phyloP scores from a whole-genome alignment of 1,139 yeast species.

The Hanseniaspora gamundiae region DNA sequence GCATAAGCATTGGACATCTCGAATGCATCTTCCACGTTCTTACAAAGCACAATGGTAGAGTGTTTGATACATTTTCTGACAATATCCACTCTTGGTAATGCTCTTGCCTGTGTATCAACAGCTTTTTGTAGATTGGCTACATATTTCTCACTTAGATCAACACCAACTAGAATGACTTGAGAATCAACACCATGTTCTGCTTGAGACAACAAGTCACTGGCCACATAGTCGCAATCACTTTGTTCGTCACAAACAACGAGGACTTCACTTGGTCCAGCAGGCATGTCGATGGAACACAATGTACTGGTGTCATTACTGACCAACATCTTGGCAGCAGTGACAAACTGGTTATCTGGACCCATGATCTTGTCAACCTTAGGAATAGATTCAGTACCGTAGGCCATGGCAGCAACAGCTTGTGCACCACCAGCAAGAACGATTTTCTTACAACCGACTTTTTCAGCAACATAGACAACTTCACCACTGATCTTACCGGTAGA shows the following conservation, averaged over 20 bases:
- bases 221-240: constrained; percentile 92
- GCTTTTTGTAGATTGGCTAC: constrained; percentile 65
- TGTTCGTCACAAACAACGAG: constrained; percentile 77
- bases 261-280: constrained; percentile 98
- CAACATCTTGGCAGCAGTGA: constrained; percentile 97
- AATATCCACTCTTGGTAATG: constrained; percentile 87
- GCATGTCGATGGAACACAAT: constrained; percentile 94
- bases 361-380: constrained; percentile 92
- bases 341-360: constrained; percentile 99
- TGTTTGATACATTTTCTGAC: constrained; percentile 87
- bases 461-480: constrained; percentile 95
- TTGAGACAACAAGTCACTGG: constrained; percentile 87
- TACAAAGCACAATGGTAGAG: constrained; percentile 66
- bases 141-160: constrained; percentile 48
- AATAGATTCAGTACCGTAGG: constrained; percentile 87
- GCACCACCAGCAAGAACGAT: constrained; percentile 98
- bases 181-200: constrained; percentile 99
- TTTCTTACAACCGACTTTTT: constrained; percentile 80
- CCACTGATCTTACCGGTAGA: constrained; percentile 85
- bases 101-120: constrained; percentile 68
- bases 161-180: constrained; percentile 86
- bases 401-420: constrained; percentile 97
- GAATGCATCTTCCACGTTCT: constrained; percentile 64
- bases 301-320: constrained; percentile 94
- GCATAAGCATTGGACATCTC: constrained; percentile 80